A percentile compares a stretch with the other conserved stretches of the same genome.
Evolutionary conservation across 2,329 filamentous ascomycete genomes (phyloP).

Genomic region (Beauveria australis): DNA sequence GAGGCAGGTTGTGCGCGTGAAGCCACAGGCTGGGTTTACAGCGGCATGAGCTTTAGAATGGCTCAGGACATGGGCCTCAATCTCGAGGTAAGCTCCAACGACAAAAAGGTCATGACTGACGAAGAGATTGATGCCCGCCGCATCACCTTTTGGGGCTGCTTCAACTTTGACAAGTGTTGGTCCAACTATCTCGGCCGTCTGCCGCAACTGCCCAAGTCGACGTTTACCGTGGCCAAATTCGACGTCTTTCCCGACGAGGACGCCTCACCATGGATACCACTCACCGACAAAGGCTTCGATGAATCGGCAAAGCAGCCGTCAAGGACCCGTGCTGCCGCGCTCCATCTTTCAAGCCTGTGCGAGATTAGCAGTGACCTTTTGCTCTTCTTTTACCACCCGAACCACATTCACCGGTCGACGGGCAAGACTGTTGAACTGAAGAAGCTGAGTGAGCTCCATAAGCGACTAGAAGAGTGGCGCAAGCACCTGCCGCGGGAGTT

Average conservation of each 20-base stretch:
- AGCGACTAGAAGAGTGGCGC: constrained; percentile 82
- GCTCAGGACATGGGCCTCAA: constrained; percentile 89
- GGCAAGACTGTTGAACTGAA: constrained; percentile 82
- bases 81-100: constrained; percentile 64
- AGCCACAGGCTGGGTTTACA: constrained; percentile 96
- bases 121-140: constrained; percentile 81
- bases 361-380: constrained; percentile 92
- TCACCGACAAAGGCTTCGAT: constrained; percentile 74
- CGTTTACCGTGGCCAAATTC: constrained; percentile 77
- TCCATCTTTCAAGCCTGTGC: constrained; percentile 75
- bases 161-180: constrained; percentile 98
- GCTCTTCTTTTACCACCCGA: constrained; percentile 84
- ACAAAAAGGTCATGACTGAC: constrained; percentile 57
- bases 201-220: constrained; percentile 72
- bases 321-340: constrained; percentile 69
- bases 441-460: constrained; percentile 85
- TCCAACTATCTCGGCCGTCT: constrained; percentile 92
- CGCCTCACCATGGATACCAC: constrained; percentile 75
- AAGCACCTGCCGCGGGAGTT: constrained; percentile 76
- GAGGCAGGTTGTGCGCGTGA: constrained; percentile 93
- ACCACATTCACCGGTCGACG: constrained; percentile 50
- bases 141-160: constrained; percentile 96
- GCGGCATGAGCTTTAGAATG: constrained; percentile 97
- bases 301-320: constrained; percentile 69
- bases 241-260: constrained; percentile 90